Conservation (phyloP, 345 rosid genomes). For the Limnanthes douglasii region DNA sequence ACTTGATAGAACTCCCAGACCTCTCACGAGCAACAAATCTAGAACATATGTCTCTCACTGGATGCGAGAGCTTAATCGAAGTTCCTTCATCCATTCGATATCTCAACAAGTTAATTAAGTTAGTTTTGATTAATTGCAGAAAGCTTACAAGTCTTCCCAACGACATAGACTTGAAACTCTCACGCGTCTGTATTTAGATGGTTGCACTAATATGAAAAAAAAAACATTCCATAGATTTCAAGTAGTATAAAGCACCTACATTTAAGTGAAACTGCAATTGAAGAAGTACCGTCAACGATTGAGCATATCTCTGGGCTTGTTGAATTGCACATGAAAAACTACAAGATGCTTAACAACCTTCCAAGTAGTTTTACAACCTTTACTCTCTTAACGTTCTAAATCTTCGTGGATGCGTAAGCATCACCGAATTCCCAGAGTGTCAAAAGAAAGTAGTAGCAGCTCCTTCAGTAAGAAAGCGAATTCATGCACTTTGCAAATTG, state of each 20-base stretch:
- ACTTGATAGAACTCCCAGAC: not conserved
- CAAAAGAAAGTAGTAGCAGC: not conserved
- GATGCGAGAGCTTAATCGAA: not conserved
- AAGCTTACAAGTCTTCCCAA: not conserved
- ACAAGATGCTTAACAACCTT: not conserved
- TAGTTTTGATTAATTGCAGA: not conserved
- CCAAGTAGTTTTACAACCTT: not conserved
- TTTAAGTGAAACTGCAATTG: not conserved
- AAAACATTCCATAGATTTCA: not conserved
- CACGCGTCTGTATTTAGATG: not conserved
- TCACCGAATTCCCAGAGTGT: not conserved
- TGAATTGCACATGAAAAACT: not conserved
- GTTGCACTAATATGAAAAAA: not conserved
- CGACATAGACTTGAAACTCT: not conserved
- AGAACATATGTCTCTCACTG: not conserved
- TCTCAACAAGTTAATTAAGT: not conserved
- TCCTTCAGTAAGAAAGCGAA: not conserved
- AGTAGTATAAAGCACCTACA: not conserved
- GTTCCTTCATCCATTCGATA: constrained; percentile 3
- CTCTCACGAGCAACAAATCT: not conserved
- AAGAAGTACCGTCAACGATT: constrained; percentile 3
- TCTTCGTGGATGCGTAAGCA: not conserved
- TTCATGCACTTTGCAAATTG: not conserved
- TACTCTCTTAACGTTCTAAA: not conserved
- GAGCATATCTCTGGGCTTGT: not conserved